These are phyloP conservation scores for Backusella sp. DNA, from an alignment of 192 early-diverging fungal species.

Conservation along the genomic window DNA sequence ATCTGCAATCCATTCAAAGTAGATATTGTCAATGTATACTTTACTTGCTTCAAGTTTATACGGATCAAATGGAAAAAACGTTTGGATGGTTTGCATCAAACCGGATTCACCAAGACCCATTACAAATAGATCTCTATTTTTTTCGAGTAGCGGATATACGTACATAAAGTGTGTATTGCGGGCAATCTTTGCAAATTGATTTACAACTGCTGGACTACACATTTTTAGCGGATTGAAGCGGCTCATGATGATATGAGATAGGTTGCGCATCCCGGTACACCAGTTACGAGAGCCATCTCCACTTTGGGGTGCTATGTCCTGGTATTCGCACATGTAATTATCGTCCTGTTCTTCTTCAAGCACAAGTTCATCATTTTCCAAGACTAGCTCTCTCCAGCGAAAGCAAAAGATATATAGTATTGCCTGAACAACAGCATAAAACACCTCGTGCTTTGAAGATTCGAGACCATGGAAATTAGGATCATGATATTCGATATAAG, in stretches of 20 bases:
- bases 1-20: constrained; percentile 77
- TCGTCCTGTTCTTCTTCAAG: constrained; percentile 20
- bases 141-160: constrained; percentile 74
- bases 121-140: constrained; percentile 51
- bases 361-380: constrained; percentile 30
- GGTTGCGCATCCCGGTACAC: constrained; percentile 61
- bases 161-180: constrained; percentile 84
- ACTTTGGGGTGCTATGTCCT: constrained; percentile 7
- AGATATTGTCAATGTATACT: constrained; percentile 67
- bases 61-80: constrained; percentile 97
- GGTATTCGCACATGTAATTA: not conserved
- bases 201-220: constrained; percentile 75
- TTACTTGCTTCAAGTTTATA: constrained; percentile 71
- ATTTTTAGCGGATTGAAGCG: constrained; percentile 79
- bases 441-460: constrained; percentile 67
- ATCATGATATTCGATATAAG: constrained; percentile 71
- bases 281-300: constrained; percentile 40
- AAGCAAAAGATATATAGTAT: constrained; percentile 96
- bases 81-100: constrained; percentile 39
- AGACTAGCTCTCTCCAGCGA: constrained; percentile 81
- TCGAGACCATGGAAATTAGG: constrained; percentile 42
- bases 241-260: constrained; percentile 76
- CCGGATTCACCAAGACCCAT: constrained; percentile 19
- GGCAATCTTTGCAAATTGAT: constrained; percentile 83
- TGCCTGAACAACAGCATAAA: constrained; percentile 87